Evolutionary conservation across 805 yeast species (phyloP).

Genomic region (Candida ponderosae): DNA sequence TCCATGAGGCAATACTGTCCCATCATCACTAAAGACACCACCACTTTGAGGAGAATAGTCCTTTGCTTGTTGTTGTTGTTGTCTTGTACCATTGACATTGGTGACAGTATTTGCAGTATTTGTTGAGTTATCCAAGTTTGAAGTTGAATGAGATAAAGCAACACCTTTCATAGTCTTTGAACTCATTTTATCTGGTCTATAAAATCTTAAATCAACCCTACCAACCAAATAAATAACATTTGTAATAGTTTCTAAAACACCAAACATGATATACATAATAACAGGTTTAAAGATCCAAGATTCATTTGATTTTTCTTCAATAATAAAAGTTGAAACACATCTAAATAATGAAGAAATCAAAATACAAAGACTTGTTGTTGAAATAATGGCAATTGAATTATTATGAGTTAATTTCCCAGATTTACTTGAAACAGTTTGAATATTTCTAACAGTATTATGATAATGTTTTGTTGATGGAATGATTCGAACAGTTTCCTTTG

Average conservation of each 20-base stretch:
- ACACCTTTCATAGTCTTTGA: constrained; percentile 2
- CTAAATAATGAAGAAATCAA: constrained; percentile 45
- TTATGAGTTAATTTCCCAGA: constrained; percentile 37
- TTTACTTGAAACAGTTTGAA: constrained; percentile 21
- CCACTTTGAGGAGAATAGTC: too few relatives aligned
- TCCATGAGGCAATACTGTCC: background rate
- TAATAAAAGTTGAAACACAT: constrained; percentile 36
- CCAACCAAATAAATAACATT: constrained; percentile 50
- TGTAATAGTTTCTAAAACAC: constrained; percentile 53
- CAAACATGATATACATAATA: constrained; percentile 64
- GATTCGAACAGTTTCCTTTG: constrained; percentile 42
- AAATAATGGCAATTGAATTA: constrained; percentile 35
- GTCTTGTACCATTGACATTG: too few relatives aligned
- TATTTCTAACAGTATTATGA: constrained; percentile 23
- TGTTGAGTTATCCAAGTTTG: too few relatives aligned
- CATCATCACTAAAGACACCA: background rate
- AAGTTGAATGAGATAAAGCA: too few relatives aligned
- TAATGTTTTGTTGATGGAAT: constrained; percentile 47
- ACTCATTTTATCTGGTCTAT: constrained; percentile 60
- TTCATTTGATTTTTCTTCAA: constrained; percentile 20
- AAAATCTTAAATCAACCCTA: constrained; percentile 70
- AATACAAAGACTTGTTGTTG: constrained; percentile 38
- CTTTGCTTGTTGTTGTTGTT: too few relatives aligned
- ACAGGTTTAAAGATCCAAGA: constrained; percentile 43
- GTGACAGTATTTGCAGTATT: too few relatives aligned